These are phyloP conservation scores for Phallus indusiatus DNA, from an alignment of 768 basidiomycete genomes.

Conservation along the genomic window DNA sequence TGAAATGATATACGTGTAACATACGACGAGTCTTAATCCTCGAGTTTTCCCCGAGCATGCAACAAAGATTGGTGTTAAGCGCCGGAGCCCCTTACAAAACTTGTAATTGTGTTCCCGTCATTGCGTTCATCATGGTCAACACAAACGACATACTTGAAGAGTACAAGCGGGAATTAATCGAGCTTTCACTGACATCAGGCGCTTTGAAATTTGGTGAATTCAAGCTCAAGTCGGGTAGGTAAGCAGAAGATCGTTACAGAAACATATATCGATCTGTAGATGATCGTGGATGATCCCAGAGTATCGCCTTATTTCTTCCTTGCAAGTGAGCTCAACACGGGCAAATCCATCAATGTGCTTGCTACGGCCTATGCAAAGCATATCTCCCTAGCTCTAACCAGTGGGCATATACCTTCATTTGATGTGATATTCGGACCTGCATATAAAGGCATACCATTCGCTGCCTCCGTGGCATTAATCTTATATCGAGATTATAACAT, in stretches of 20 bases:
- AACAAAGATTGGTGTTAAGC: too few species aligned
- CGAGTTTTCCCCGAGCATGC: too few species aligned
- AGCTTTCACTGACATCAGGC: constrained; percentile 54
- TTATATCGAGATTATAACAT: constrained; percentile 57
- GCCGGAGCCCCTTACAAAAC: too few species aligned
- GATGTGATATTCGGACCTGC: constrained; percentile 94
- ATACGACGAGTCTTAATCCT: too few species aligned
- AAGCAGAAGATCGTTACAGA: background rate
- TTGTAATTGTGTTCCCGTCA: too few species aligned
- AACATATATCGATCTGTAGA: background rate
- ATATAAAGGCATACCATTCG: constrained; percentile 95
- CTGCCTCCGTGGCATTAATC: constrained; percentile 71
- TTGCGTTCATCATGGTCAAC: background rate
- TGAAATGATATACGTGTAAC: too few species aligned
- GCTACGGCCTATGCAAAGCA: constrained; percentile 78
- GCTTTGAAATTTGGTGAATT: constrained; percentile 89
- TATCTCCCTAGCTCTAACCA: constrained; percentile 46
- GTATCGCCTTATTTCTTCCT: constrained; percentile 97
- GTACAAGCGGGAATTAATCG: constrained; percentile 60
- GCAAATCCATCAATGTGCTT: constrained; percentile 67
- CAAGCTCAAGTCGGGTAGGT: constrained; percentile 93
- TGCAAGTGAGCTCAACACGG: constrained; percentile 79
- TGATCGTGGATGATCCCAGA: constrained; percentile 27
- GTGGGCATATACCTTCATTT: constrained; percentile 34
- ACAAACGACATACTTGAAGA: constrained; percentile 22